These are phyloP conservation scores for Achaetomium macrosporum DNA, from an alignment of 2,329 filamentous ascomycete species.

Conservation along the genomic window DNA sequence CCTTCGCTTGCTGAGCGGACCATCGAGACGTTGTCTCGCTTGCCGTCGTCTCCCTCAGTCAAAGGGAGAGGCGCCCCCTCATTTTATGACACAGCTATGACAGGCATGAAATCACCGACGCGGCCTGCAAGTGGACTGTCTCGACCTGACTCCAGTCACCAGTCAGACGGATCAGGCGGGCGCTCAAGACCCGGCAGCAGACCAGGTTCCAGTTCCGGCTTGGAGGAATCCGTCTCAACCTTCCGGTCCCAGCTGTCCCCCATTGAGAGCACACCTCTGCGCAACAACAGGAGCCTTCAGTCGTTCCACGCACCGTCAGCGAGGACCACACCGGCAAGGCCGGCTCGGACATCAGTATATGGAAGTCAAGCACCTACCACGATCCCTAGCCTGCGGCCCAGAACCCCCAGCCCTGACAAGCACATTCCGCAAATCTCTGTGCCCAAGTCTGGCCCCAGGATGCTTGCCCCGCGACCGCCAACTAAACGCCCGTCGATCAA, in stretches of 20 bases:
- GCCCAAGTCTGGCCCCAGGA: slow-evolving; percentile 42
- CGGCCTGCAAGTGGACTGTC: slow-evolving; percentile 41
- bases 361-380: slow-evolving; percentile 33
- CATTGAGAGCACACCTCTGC: slow-evolving; percentile 40
- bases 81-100: slow-evolving; percentile 64
- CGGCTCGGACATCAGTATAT: slow-evolving; percentile 24
- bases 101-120: slow-evolving; percentile 47
- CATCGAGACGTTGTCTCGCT: slow-evolving; percentile 71
- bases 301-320: slow-evolving; percentile 33
- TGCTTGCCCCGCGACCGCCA: slow-evolving; percentile 39
- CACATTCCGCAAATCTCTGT: slow-evolving; percentile 23
- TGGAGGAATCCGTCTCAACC: slow-evolving; percentile 36
- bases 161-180: slow-evolving; percentile 52
- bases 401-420: slow-evolving; percentile 39
- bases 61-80: slow-evolving; percentile 57
- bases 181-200: slow-evolving; percentile 47
- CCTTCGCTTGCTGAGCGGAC: slow-evolving; percentile 76
- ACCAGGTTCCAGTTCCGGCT: slow-evolving; percentile 50
- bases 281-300: slow-evolving; percentile 31
- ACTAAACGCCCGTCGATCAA: slow-evolving; percentile 49
- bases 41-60: slow-evolving; percentile 71
- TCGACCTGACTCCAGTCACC: slow-evolving; percentile 55
- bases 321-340: slow-evolving; percentile 23
- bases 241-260: slow-evolving; percentile 40
- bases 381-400: slow-evolving; percentile 27